Evolutionary conservation across 75 land plant genomes (phyloP).

Genomic region (Ceratopteris richardii): DNA sequence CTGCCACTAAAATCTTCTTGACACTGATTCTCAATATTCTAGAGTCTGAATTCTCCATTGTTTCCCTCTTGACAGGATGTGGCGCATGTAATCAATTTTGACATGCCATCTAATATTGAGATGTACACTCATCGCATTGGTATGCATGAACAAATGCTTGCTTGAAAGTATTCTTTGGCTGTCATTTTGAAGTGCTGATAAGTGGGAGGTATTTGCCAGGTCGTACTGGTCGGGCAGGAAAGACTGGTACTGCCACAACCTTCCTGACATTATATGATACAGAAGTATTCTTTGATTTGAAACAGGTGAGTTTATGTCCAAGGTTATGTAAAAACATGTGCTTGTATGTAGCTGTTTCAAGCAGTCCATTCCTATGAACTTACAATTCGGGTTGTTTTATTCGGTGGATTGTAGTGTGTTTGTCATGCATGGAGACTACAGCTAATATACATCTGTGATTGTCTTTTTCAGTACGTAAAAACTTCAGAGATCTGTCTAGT

Average conservation of each 20-base stretch:
- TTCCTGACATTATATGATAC: constrained; percentile 75
- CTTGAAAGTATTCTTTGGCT: neutral
- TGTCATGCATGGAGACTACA: too few relatives aligned
- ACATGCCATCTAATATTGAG: constrained; percentile 84
- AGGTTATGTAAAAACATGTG: too few relatives aligned
- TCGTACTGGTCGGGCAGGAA: constrained; percentile 95
- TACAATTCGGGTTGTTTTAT: too few relatives aligned
- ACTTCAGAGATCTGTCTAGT: too few relatives aligned
- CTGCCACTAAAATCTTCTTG: too few relatives aligned
- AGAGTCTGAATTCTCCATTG: too few relatives aligned
- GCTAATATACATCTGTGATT: too few relatives aligned
- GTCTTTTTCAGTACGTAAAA: too few relatives aligned
- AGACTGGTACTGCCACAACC: constrained; percentile 86
- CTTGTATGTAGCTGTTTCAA: neutral
- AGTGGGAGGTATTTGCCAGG: constrained; percentile 17
- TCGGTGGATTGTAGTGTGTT: too few relatives aligned
- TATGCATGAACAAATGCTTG: constrained; percentile 11
- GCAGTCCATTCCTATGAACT: too few relatives aligned
- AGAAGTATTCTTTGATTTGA: constrained; percentile 90
- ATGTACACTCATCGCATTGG: constrained; percentile 96
- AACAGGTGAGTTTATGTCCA: constrained; percentile 32
- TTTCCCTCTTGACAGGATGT: constrained; percentile 77
- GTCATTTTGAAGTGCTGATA: too few relatives aligned
- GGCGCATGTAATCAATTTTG: constrained; percentile 88
- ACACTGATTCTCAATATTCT: too few relatives aligned